Evolutionary conservation across 164 flowering plant species (phyloP), one percentile per base, ranked within the genome.

Genomic region (Magnolia sinica): DNA sequence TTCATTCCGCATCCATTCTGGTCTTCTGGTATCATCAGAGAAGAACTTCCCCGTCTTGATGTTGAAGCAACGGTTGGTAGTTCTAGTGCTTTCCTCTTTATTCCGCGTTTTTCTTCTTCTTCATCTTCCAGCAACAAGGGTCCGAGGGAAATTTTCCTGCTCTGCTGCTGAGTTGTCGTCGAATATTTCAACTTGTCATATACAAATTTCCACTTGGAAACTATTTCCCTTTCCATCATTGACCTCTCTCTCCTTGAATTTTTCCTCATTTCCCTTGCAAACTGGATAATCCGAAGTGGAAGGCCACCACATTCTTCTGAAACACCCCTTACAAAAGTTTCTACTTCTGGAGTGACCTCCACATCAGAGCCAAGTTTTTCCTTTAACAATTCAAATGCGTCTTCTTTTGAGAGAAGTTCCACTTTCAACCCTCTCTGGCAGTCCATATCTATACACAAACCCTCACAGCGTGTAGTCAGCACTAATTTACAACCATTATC

Each of bases 251-350:
- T 37, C 45, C 45, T 37, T 37, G 45, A 3, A 37, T 37, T 37
- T 37, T 37, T 37, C 52, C 68, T 73, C 75, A 73, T 73, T 37
- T 68, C 67, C n/a, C 37, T 37, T 59, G 68, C 75, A 2, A 73
- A 11, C 16, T 23, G 31, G 16, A 58, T 58, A 23, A 73, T 59
- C 2, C 8, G 68, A 14, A 24, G 67, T 4, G 67, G 75, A 18
- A 73, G 19, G 27, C 75, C 67, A 1, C 49, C 75, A 63, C 75
- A 73, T 24, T 73, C 75, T 29, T 59, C 29, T 4, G n/a, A 31
- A 37, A 61, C 68, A 10, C 18, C 52, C 50, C 31, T 73, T 24
- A 68, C 75, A 73, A 59, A 59, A 59, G 14, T 14, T 63, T 73
- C 67, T 59, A 73, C 31, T 58, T 18, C 49, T 61, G 75, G 75